A percentile compares a stretch with the other conserved stretches of the same genome.
Evolutionary conservation across 2,329 filamentous ascomycete species (phyloP).

Genomic region (Thielaviopsis punctulata): DNA sequence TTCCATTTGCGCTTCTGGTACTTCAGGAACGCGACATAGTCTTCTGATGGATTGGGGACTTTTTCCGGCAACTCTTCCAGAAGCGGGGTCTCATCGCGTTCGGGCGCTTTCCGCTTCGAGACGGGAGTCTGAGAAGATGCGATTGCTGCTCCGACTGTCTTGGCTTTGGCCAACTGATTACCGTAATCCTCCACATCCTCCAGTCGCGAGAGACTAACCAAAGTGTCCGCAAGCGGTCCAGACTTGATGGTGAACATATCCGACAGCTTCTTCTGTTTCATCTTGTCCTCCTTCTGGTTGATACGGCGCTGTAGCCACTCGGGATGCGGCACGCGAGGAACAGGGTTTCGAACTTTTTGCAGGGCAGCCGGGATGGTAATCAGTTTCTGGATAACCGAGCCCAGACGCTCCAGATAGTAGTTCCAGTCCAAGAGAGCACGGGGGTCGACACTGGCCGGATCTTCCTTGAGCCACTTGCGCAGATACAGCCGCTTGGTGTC

Average conservation of each 20-base stretch:
- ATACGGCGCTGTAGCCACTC: constrained; percentile 94
- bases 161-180: constrained; percentile 42
- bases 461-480: constrained; percentile 89
- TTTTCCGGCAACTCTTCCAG: constrained; percentile 56
- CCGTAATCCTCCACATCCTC: constrained; percentile 74
- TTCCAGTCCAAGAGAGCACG: constrained; percentile 85
- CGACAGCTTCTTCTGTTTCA: constrained; percentile 98
- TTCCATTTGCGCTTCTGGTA: constrained; percentile 99
- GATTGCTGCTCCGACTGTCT: constrained; percentile 36
- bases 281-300: constrained; percentile 85
- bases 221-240: constrained; percentile 55
- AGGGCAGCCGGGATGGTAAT: constrained; percentile 96
- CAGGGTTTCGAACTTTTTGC: constrained; percentile 87
- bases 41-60: constrained; percentile 62
- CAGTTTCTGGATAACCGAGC: constrained; percentile 94
- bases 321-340: constrained; percentile 81
- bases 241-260: constrained; percentile 59
- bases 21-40: constrained; percentile 74
- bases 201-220: constrained; percentile 37
- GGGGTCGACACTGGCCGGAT: constrained; percentile 79
- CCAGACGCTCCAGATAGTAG: constrained; percentile 90
- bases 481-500: constrained; percentile 76
- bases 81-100: constrained; percentile 27
- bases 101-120: constrained; percentile 59
- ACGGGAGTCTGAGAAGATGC: constrained; percentile 36